Evolutionary conservation across 129 eudicot species (phyloP), one percentile per base, ranked within the genome.

Genomic region (Lactuca sativa): DNA sequence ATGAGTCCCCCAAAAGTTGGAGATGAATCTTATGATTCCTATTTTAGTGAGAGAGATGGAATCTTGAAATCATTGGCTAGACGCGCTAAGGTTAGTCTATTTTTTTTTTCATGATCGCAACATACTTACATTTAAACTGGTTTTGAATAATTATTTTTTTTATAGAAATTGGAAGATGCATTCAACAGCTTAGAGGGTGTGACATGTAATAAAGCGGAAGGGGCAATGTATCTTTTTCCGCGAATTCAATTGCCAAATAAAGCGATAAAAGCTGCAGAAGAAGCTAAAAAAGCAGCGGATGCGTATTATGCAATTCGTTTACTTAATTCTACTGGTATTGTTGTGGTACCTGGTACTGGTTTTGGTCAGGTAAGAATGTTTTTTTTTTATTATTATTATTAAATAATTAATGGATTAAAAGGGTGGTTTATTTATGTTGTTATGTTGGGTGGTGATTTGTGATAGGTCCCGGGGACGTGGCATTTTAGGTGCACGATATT

Each of bases 1-100:
- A 95, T 90, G 99, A 90, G 78, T 77, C 99, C 97, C 59, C 99
- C 99, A 18, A 90, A 95, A 92, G 98, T 81, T 38, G 95, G 98
- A 72, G 99, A 90, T 87, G 93, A 90, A 75, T 95, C 97, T 13
- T 95, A 87, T 10, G 96, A 90, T 59, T 69, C 78, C 7, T 93
- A 82, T 73, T 61, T 70, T 15, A 83, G 88, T 1, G 98, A 93
- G 82, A 82, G 79, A 76, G 88, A 93, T 32, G 98, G 85, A 40
- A 89, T 93, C 58, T 81, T 93, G 36, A 78, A 90, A 76, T 89
- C 98, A 49, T 56, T 93, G 30, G 92, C 90, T 53, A 86, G 96
- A 74, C 96, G 98, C 41, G 98, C 98, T 43, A 85, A 89, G 96
- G 98, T 93, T 59, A 75, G 85, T 77, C 40, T 7, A 43, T n/a